Evolutionary conservation across 1,139 yeast genomes (phyloP), one percentile per base, ranked within the genome.

Genomic region (Saccharomycopsis phalli): DNA sequence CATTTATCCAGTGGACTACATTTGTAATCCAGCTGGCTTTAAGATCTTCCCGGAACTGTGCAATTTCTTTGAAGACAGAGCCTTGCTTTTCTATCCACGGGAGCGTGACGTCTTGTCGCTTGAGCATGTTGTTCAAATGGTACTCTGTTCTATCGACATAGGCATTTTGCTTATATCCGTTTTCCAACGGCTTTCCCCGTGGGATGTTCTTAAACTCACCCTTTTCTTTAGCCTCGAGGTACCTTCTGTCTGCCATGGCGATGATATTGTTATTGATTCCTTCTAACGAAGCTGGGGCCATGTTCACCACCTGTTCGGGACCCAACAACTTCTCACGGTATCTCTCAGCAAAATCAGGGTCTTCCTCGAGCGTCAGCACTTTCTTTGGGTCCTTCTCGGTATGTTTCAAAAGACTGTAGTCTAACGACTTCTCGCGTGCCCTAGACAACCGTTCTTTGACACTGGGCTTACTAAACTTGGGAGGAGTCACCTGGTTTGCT

Each of bases 61-160:
- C 53, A 4, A 81, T 65, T 28, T 69, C 71, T 2, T 53, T 48
- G 37, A 69, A 70, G 3, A 83, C 68, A 3, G 70, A 66, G 35
- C 75, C 71, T 57, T 86, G 95, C 41, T 72, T 76, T 51, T 84
- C 94, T 25, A 86, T 78, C 95, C 95, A 86, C 0, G 94, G 93
- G 0, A 95, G 95, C 8, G 78, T 64, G 0, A 82, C 77, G 36
- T 83, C 87, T 56, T 86, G 95, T 34, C 74, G 71, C 49, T 74
- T 77, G 45, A 86, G 61, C 37, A 86, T 78, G 50, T 82, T 76
- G 48, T 77, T 79, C 55, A 86, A 61, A 53, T 82, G 83, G 51
- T 70, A 75, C 49, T 74, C 81, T 0, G 82, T 76, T 21, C 74
- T 60, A 49, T 75, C 81, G 8, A 76, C 60, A 49, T 66, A 70